Base-by-base conservation (phyloP, 2,329 filamentous ascomycete species). In the Capronia epimyces region DNA sequence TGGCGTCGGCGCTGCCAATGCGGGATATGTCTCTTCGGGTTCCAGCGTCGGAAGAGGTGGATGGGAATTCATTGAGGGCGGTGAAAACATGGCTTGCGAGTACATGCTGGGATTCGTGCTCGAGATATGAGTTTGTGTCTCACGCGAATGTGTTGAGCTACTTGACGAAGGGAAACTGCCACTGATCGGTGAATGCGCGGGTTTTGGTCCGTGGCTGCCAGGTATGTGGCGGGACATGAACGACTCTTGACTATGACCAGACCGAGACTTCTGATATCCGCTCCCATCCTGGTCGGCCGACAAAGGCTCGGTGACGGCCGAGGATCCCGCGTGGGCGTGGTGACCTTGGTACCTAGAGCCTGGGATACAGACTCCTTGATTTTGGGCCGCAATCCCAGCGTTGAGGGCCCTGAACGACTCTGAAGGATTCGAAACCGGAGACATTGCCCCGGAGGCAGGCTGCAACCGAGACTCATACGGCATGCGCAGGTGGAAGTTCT, bases 401-500 rank as follows among this genome's bases (percentile, higher is more conserved):
- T 63, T 58, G 43, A 69, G 63, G 43, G 66, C 62, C 56, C 37
- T 42, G 8, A 43, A 44, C 16, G 29, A 32, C 13, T 18, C 72
- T 66, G 43, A 22, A 5, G 43, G 29, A 5, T 69, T 66, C 53
- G 70, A 64, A 43, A 67, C 61, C 3, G 69, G 64, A 46, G 68
- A 71, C 49, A 69, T 69, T 36, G 74, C 73, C 50, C 68, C 67
- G 41, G 73, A 72, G 36, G 74, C 70, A 18, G 75, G 75, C 12
- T 73, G 61, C 51, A 72, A 68, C 9, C 70, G 61, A 34, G 64
- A 62, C 49, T 71, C 67, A 49, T 72, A 66, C 13, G 73, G 67
- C 56, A 70, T 64, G 42, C 75, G 71, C 37, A 79, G 65, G 53
- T 70, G 70, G 61, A 79, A 78, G 53, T 75, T 74, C 51, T 79